phyloP scores from a whole-genome alignment of 2,329 filamentous ascomycete species.

The Drechslera avenae region DNA sequence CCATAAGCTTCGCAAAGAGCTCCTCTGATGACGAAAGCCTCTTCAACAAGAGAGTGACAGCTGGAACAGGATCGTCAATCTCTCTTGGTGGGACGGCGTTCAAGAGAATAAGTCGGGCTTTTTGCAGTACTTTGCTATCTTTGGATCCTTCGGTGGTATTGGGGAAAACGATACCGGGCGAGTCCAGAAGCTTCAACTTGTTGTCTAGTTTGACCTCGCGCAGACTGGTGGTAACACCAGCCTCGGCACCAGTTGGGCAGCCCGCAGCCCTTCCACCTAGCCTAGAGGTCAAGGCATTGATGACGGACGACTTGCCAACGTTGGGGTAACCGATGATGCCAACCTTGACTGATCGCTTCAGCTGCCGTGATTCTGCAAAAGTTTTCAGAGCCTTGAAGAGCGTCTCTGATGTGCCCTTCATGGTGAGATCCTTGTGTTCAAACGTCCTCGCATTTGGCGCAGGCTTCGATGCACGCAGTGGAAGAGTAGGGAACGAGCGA shows the following conservation, averaged over 20 bases:
- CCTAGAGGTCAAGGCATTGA: slow-evolving; percentile 85
- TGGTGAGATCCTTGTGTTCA: slow-evolving; percentile 87
- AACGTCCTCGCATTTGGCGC: slow-evolving; percentile 88
- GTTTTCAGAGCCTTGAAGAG: slow-evolving; percentile 90
- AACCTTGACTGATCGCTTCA: slow-evolving; percentile 88
- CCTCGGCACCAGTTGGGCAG: slow-evolving; percentile 88
- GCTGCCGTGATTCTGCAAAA: slow-evolving; percentile 78
- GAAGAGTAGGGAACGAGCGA: slow-evolving; percentile 88
- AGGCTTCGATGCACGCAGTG: slow-evolving; percentile 80
- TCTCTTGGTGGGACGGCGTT: slow-evolving; percentile 93
- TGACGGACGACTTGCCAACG: slow-evolving; percentile 94
- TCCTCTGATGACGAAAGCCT: slow-evolving; percentile 74
- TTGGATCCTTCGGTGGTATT: slow-evolving; percentile 58
- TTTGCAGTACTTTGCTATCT: slow-evolving; percentile 68
- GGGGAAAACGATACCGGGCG: slow-evolving; percentile 92
- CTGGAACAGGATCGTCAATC: slow-evolving; percentile 89
- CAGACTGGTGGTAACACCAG: slow-evolving; percentile 87
- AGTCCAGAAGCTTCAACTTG: slow-evolving; percentile 91
- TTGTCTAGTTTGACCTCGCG: slow-evolving; percentile 92
- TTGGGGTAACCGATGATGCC: slow-evolving; percentile 96
- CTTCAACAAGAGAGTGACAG: slow-evolving; percentile 81
- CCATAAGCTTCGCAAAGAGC: slow-evolving; percentile 77
- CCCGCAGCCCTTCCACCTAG: slow-evolving; percentile 71
- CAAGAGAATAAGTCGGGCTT: slow-evolving; percentile 81
- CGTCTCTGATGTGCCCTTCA: slow-evolving; percentile 81